Percentiles rank a stretch among this genome's conserved stretches.
phyloP scores from a whole-genome alignment of 805 yeast genomes.

The Zygosaccharomyces rouxii region DNA sequence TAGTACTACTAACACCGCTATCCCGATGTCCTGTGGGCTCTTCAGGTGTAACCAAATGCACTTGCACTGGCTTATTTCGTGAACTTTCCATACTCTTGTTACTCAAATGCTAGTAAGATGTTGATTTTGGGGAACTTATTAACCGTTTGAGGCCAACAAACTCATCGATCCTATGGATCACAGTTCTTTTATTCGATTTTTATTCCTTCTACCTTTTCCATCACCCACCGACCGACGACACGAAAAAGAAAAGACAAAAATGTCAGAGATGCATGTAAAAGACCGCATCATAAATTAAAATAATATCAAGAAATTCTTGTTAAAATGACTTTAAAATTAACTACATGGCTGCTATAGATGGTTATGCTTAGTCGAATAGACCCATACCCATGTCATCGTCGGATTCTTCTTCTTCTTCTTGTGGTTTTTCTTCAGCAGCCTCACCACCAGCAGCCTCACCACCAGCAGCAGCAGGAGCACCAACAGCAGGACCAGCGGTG shows the following conservation, averaged over 20 bases:
- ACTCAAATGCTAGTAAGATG: neutral
- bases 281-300: neutral
- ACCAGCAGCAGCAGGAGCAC: conserved; percentile 43
- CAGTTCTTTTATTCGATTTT: neutral
- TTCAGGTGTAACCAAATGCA: conserved; percentile 25
- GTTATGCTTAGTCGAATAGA: conserved; percentile 67
- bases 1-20: neutral
- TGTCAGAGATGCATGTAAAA: neutral
- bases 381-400: conserved; percentile 93
- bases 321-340: neutral
- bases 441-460: conserved; percentile 44
- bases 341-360: conserved; percentile 6
- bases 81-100: conserved; percentile 6
- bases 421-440: conserved; percentile 56
- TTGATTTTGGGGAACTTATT: neutral
- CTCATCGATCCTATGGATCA: neutral
- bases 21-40: conserved; percentile 14
- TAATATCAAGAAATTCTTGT: neutral
- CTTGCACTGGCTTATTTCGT: conserved; percentile 8
- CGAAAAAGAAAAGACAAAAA: conserved; percentile 1
- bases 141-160: neutral
- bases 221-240: conserved; percentile 1
- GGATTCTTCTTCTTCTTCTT: conserved; percentile 60
- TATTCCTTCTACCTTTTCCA: neutral
- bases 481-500: conserved; percentile 42